A percentile compares a stretch with the other conserved stretches of the same genome.
Evolutionary conservation across 1,284 basidiomycete genomes (phyloP).

Genomic region (Ustilago crameri): DNA sequence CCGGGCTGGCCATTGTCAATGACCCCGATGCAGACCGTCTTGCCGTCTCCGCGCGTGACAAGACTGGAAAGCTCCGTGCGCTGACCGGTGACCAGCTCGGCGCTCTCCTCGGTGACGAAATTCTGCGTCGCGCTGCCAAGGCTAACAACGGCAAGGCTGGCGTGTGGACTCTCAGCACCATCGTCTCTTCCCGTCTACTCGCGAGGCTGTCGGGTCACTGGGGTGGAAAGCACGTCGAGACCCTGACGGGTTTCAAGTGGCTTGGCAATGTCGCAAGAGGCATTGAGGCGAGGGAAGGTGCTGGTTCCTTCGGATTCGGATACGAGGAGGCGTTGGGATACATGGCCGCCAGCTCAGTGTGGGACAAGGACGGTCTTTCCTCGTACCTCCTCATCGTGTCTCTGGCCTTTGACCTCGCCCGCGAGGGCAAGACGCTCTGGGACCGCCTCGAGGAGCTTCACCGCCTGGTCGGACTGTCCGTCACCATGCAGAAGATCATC

Average conservation of each 20-base stretch:
- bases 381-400: constrained; percentile 54
- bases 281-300: constrained; percentile 42
- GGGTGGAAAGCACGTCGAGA: constrained; percentile 53
- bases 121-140: constrained; percentile 46
- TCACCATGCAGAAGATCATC: constrained; percentile 60
- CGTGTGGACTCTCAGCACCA: constrained; percentile 52
- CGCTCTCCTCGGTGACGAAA: constrained; percentile 55
- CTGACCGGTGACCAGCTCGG: constrained; percentile 61
- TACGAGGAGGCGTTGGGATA: constrained; percentile 65
- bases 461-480: constrained; percentile 44
- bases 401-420: constrained; percentile 49
- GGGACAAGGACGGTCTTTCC: constrained; percentile 63
- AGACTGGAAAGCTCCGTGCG: constrained; percentile 42
- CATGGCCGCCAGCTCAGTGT: constrained; percentile 56
- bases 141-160: constrained; percentile 22
- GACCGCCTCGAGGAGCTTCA: constrained; percentile 59
- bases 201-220: constrained; percentile 49
- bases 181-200: constrained; percentile 55
- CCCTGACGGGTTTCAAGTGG: constrained; percentile 64
- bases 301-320: constrained; percentile 53
- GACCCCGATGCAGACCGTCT: constrained; percentile 62
- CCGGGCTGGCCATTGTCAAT: constrained; percentile 58
- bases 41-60: constrained; percentile 52
- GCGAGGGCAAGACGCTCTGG: constrained; percentile 54
- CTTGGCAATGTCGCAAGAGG: constrained; percentile 55